Base-by-base conservation (phyloP, 345 rosid genomes). In the Citropsis articulata region DNA sequence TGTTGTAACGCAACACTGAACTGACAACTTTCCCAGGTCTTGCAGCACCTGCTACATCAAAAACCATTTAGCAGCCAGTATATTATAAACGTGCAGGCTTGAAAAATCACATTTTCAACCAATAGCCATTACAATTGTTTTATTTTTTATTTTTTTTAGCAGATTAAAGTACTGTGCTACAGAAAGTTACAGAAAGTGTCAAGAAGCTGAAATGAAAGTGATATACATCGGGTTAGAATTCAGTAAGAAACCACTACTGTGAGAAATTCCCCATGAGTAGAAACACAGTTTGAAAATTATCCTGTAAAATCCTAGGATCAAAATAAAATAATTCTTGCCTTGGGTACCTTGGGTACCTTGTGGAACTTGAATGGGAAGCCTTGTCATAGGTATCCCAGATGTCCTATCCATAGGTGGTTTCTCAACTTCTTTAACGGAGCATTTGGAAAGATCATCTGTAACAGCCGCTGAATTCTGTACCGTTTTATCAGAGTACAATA, bases 21-120 rank as follows among this genome's bases (percentile, higher is more conserved):
- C 97, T 86, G 63, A 91, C 92, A n/a, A 93, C 95, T 83, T 93
- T 93, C 64, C 95, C 97, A 21, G 97, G 97, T 83, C 95, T 87
- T 42, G 98, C 89, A 27, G 89, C 91, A 68, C 92, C 91, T 83
- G 92, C 94, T 81, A 85, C 75, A 80, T 30, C 68, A 67, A 79
- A 79, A 56, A 60, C 12, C 35, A 55, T 56, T 73, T 30, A 63
- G 36, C 63, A 56, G 38, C 57, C 48, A 69, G n/a, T 22, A 70
- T 65, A 72, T 62, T 31, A 60, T 55, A 14, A 10, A 30, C 64
- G 7, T 16, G 30, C 22, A 48, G 13, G 33, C 78, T 3, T 5
- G 57, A 53, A 22, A 53, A 53, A 53, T 12, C 3, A 12, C 50
- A 45, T 45, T 45, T 45, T 45, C 50, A 45, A 45, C 14, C 50